Evolutionary conservation across 1,284 basidiomycete genomes (phyloP), one percentile per base, ranked within the genome.

Genomic region (Pyrrhoderma lamaoense): DNA sequence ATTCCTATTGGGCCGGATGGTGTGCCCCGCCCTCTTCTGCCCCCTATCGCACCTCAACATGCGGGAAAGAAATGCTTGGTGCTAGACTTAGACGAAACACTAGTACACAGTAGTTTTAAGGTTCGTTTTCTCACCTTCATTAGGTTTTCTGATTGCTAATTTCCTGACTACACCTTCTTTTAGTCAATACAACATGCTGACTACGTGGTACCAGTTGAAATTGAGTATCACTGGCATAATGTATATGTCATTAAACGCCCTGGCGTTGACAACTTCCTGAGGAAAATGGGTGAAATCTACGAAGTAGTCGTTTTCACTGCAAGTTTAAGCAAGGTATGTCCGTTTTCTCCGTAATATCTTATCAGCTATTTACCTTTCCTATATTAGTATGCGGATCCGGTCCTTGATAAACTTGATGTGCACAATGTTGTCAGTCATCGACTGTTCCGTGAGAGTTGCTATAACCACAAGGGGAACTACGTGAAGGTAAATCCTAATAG

Each of bases 231-330:
- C 61, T 91, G 89, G 75, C 95, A 99, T 68, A 98, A 98, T 62
- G 93, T 99, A 56, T 98, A 99, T 69, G 96, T 99, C 39, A 93
- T 99, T 69, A 99, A 99, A 70, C 85, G 95, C 44, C 95, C 95
- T 2, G 95, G 95, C 7, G 96, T 99, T 22, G 95, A 99, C 70
- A 86, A 85, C 64, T 99, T 99, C 69, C 72, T 99, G 69, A 89
- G 89, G 67, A 85, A 82, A 67, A 99, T 99, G 96, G 95, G 96
- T 39, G 89, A 96, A 67, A 82, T 98, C 47, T 99, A 96, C 68
- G 95, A 99, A 69, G 79, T 99, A 52, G 96, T 99, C 25, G 90
- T 99, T 13, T 99, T 99, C 67, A 99, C 95, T 4, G 95, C 96
- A 9, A 93, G 90, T 69, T 70, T 99, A 53, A 93, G 90, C 77